phyloP scores from a whole-genome alignment of 148 eudicot genomes.

The Camellia lanceoleosa region DNA sequence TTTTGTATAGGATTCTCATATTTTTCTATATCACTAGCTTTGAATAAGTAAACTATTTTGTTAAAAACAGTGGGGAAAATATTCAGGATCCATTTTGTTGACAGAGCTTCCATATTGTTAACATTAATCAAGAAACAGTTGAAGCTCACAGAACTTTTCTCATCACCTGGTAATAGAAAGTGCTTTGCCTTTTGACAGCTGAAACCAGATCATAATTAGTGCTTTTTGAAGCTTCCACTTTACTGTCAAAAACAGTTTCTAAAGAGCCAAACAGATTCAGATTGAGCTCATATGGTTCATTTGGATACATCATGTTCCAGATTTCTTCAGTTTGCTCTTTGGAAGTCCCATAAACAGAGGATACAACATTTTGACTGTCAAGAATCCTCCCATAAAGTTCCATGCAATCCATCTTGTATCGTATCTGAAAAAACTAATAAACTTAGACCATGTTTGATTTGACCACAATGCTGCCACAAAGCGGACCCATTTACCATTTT shows the following conservation, averaged over 20 bases:
- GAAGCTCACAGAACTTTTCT: not conserved
- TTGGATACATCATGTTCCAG: constrained; percentile 66
- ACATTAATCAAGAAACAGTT: too few species aligned
- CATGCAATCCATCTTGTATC: constrained; percentile 63
- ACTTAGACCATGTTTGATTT: not conserved
- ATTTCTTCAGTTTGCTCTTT: constrained; percentile 39
- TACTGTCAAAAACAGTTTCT: constrained; percentile 8
- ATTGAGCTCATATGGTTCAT: constrained; percentile 59
- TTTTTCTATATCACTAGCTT: too few species aligned
- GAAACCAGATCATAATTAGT: constrained; percentile 72
- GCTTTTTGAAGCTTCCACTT: constrained; percentile 28
- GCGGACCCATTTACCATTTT: constrained; percentile 8
- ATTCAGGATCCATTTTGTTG: too few species aligned
- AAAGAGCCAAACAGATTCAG: not conserved
- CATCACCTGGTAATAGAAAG: constrained; percentile 70
- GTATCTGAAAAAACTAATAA: constrained; percentile 36
- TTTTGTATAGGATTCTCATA: too few species aligned
- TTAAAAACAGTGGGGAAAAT: too few species aligned
- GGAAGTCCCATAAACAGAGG: constrained; percentile 52
- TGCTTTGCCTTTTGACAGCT: constrained; percentile 62
- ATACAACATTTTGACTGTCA: constrained; percentile 48
- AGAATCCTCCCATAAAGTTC: constrained; percentile 66
- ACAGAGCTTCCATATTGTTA: too few species aligned
- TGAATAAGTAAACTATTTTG: too few species aligned
- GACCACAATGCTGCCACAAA: not conserved